Base-by-base conservation (phyloP, 2,329 filamentous ascomycete species). In the Colletotrichum orbiculare region DNA sequence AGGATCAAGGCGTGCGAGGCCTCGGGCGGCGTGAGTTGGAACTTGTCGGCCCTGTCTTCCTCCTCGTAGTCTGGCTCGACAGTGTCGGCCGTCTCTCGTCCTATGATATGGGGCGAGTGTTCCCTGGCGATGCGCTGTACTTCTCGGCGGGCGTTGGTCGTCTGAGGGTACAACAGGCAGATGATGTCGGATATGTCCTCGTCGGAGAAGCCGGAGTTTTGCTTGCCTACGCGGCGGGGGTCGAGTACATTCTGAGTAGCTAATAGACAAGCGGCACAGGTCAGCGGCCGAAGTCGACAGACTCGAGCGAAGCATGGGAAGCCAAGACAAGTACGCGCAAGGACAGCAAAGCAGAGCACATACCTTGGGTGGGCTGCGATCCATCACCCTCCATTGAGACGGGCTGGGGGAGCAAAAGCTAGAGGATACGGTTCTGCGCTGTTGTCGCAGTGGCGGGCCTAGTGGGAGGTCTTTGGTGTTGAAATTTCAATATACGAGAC, bases 181-280 rank as follows among this genome's bases (percentile, higher is more conserved):
- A 97, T 87, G 70, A 97, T 93, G 78, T 97, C 94, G 67, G 92
- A 87, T 54, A 96, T 87, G 75, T 97, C 94, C 69, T 92, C 87
- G 70, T 94, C 90, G 57, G 87, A 90, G 67, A 97, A 89, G 60
- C 92, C 93, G 45, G 93, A 96, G 74, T 93, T 92, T 77, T 93
- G 91, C 74, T 90, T 85, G 60, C 93, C 93, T 67, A 92, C 76
- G 59, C 93, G 89, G 68, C 93, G 88, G 45, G 93, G 93, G 75
- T 97, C 94, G 69, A 94, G 81, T 72, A 91, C 88, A 74, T 88
- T 89, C 75, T 97, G 94, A 13, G 94, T 97, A 60, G 90, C 89
- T 88, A 69, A 15, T 25, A 67, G n/a, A 39, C 38, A 13, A 35
- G 57, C 41, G 41, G 57, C 46, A 61, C 63, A 59, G 54, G 68